Base-by-base conservation (phyloP, 2,329 filamentous ascomycete genomes). In the Trichoderma sp. region DNA sequence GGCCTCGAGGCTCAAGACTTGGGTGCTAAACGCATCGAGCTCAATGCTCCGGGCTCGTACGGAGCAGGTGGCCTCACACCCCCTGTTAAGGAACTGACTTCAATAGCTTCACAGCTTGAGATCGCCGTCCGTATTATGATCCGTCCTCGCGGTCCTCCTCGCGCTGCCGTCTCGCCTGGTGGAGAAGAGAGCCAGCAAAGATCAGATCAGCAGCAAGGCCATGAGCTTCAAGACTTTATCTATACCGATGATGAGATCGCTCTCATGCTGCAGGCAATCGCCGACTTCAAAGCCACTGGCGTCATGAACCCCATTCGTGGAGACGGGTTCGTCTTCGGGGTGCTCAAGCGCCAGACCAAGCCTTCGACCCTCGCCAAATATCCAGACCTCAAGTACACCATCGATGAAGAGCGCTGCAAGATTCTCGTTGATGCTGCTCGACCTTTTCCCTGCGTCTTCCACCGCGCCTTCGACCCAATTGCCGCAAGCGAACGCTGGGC, bases 241-340 rank as follows among this genome's bases (percentile, higher is more conserved):
- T 88, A 88, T 76, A 77, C 79, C 0, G 73, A 77, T 11, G 72
- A 70, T 3, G 85, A 88, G 73, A 72, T 85, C 5, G 72, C 74
- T 11, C 34, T 69, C 5, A 88, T 89, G 86, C 72, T 72, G 51
- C 66, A 71, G 2, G 72, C 77, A 8, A 81, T 88, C 11, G 58
- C 18, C 0, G 70, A 56, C 0, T 81, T 87, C 73, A 80, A 78
- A 59, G 72, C 72, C 0, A 74, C 79, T 0, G 79, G 79, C 0
- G 68, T 81, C 4, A 73, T 88, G 64, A 72, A 79, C 30, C 71
- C 76, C 0, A 71, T 73, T 1, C 78, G 79, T 16, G 85, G 84
- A 4, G 86, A 88, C 70, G 85, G 85, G 1, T 88, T 89, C 71
- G 86, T 89, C 8, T 86, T 88, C 71, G 86, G 86, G 5, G 76